These are phyloP conservation scores for Ramicandelaber brevisporus DNA, from an alignment of 192 early-diverging fungal species.

Conservation along the genomic window DNA sequence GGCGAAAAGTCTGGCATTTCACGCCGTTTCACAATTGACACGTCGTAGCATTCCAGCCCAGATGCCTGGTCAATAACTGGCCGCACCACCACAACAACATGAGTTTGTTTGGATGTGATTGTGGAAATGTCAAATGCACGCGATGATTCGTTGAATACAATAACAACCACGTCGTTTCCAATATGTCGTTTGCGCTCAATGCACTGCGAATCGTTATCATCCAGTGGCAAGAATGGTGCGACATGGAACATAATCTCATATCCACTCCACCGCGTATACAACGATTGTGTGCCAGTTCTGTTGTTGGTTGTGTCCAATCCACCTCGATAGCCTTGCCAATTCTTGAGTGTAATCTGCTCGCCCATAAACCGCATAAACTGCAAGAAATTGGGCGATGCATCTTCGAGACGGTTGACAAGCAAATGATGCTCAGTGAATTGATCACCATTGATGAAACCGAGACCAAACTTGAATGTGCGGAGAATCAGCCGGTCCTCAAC, in stretches of 20 bases:
- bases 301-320: constrained; percentile 34
- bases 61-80: constrained; percentile 4
- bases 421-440: too few relatives aligned
- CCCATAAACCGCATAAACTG: constrained; percentile 41
- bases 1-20: too few relatives aligned
- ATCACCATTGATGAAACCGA: too few relatives aligned
- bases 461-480: too few relatives aligned
- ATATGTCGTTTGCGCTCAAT: constrained; percentile 42
- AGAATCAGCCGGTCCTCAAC: too few relatives aligned
- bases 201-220: constrained; percentile 28
- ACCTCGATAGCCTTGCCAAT: constrained; percentile 44
- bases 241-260: constrained; percentile 64
- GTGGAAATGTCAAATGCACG: constrained; percentile 18
- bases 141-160: constrained; percentile 19
- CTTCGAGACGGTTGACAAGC: too few relatives aligned
- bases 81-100: constrained; percentile 23
- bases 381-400: constrained; percentile 27
- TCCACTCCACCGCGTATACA: constrained; percentile 39
- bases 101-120: constrained; percentile 25
- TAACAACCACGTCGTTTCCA: constrained; percentile 47
- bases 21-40: too few relatives aligned
- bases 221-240: constrained; percentile 30
- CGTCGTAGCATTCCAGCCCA: too few relatives aligned
- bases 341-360: constrained; percentile 33
- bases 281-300: constrained; percentile 32